A percentile compares a stretch with the other conserved stretches of the same genome.
phyloP scores from a whole-genome alignment of 192 early-diverging fungal species.

The Coemansia sp. region DNA sequence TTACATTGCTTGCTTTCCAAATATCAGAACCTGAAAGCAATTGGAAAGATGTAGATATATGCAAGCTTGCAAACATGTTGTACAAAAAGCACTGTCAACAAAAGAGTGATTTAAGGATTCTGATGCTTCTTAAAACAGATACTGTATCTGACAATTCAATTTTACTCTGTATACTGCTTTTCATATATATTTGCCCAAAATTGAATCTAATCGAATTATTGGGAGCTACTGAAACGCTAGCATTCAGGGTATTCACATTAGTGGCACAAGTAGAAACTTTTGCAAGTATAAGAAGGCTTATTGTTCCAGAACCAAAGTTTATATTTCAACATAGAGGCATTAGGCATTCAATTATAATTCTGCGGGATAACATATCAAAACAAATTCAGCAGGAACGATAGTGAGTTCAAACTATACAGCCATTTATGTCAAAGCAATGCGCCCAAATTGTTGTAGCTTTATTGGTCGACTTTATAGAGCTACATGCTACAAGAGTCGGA shows the following conservation, averaged over 20 bases:
- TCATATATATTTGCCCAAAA: background rate
- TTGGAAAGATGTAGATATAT: background rate
- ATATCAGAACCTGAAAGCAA: background rate
- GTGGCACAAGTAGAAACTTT: background rate
- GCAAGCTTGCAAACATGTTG: background rate
- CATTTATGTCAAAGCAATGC: too few relatives aligned
- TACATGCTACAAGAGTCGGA: constrained; percentile 52
- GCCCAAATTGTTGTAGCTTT: background rate
- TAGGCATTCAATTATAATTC: background rate
- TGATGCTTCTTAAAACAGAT: background rate
- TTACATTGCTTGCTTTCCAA: background rate
- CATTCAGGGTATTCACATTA: background rate
- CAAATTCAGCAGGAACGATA: background rate
- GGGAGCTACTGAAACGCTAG: background rate
- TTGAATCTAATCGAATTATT: background rate
- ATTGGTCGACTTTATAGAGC: background rate
- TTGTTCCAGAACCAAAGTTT: background rate
- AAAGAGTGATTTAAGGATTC: background rate
- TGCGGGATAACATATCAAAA: background rate
- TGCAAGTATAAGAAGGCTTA: background rate
- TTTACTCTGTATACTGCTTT: background rate
- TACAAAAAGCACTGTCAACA: background rate
- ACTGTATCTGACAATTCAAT: background rate
- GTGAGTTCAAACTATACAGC: background rate
- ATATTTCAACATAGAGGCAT: background rate